phyloP scores from a whole-genome alignment of 495 filamentous ascomycete species.

The Penicillium cataractarum region DNA sequence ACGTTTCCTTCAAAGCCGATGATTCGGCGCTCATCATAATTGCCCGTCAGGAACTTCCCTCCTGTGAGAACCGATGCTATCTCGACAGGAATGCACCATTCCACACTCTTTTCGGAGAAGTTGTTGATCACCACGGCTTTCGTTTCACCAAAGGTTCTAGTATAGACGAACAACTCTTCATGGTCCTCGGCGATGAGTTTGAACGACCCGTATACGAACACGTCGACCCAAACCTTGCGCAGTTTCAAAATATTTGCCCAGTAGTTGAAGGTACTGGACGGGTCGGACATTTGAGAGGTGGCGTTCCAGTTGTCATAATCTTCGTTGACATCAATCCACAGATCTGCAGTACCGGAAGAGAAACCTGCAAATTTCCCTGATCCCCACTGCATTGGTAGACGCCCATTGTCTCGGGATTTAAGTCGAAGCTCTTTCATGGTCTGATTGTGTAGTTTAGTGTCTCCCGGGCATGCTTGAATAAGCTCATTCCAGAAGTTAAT shows the following conservation, averaged over 20 bases:
- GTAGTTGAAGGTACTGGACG: neutral
- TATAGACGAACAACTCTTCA: no score
- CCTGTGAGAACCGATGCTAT: no score
- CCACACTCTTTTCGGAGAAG: no score
- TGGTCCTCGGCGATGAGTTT: no score
- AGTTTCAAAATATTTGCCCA: neutral
- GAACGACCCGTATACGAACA: neutral
- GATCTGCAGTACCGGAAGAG: neutral
- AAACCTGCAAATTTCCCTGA: neutral
- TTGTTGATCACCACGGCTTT: no score
- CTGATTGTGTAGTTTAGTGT: no score
- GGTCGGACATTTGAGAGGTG: neutral
- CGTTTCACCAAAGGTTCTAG: no score
- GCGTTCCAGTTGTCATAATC: neutral
- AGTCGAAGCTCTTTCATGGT: neutral
- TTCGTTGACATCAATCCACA: neutral
- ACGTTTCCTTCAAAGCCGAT: no score
- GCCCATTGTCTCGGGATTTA: neutral
- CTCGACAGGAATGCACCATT: no score
- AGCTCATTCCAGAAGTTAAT: slow-evolving; percentile 47
- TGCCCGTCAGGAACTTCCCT: no score
- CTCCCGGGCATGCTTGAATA: no score
- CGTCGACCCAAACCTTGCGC: neutral
- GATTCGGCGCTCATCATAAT: no score
- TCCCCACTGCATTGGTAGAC: neutral